Conservation (phyloP, 345 rosid species). For the Boechera retrofracta region DNA sequence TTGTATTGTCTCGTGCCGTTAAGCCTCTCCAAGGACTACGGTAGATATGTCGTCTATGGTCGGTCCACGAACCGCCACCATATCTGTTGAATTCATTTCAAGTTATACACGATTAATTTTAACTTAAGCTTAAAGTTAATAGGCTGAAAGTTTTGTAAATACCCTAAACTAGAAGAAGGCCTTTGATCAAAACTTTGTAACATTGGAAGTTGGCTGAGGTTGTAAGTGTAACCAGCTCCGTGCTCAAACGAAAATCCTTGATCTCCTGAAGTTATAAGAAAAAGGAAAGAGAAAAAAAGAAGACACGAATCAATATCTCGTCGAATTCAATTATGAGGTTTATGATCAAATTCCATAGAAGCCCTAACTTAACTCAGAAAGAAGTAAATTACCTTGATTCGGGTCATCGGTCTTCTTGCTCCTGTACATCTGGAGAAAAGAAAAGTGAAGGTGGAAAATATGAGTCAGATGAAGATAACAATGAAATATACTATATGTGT, state of each 20-base stretch:
- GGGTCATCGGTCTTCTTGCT: constrained; percentile 68
- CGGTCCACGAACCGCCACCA: constrained; percentile 56
- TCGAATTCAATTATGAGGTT: background rate
- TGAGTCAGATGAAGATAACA: background rate
- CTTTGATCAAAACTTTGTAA: constrained; percentile 59
- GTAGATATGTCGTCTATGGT: constrained; percentile 44
- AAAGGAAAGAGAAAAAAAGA: background rate
- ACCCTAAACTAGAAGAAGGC: constrained; percentile 52
- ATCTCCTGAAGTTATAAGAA: constrained; percentile 43
- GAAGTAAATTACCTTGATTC: constrained; percentile 54
- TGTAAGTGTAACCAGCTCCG: constrained; percentile 57
- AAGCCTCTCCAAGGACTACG: constrained; percentile 49
- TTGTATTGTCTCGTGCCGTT: constrained; percentile 39
- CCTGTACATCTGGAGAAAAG: constrained; percentile 63
- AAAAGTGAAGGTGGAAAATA: constrained; percentile 2
- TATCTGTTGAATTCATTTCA: constrained; percentile 45
- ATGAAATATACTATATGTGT: background rate
- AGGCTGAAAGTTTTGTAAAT: constrained; percentile 13
- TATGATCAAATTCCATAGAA: constrained; percentile 6
- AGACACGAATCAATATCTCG: background rate
- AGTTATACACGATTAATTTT: constrained; percentile 1
- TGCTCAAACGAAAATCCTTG: constrained; percentile 56
- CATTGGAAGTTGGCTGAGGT: constrained; percentile 69
- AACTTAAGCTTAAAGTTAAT: constrained; percentile 8
- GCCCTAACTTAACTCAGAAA: constrained; percentile 43